Evolutionary conservation across 2,329 filamentous ascomycete genomes (phyloP).

Genomic region (Pezicula rhizophila): DNA sequence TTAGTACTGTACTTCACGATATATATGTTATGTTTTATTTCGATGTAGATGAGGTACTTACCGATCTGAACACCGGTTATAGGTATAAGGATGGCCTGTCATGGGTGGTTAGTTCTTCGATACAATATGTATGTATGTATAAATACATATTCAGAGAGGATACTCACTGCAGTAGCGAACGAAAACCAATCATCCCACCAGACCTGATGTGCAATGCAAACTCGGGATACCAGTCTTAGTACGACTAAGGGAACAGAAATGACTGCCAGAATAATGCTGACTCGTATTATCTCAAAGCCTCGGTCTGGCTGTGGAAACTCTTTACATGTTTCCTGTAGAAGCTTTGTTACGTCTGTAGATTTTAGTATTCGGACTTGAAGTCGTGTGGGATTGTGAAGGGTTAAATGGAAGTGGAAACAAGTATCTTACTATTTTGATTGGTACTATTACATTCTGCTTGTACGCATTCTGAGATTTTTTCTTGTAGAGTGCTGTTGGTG

Average conservation of each 20-base stretch:
- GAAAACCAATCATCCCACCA: constrained; percentile 16
- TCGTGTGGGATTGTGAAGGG: too few relatives aligned
- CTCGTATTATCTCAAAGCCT: constrained; percentile 8
- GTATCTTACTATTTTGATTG: constrained; percentile 12
- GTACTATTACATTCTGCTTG: constrained; percentile 7
- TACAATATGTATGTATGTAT: too few relatives aligned
- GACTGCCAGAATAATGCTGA: constrained; percentile 6
- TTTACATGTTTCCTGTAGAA: constrained; percentile 12
- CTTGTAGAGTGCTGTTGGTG: constrained; percentile 8
- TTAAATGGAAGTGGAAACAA: not conserved
- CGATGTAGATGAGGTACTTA: not conserved
- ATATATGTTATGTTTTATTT: too few relatives aligned
- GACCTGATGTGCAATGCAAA: constrained; percentile 7
- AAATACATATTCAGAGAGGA: not conserved
- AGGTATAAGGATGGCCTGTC: constrained; percentile 12
- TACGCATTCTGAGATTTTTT: constrained; percentile 7
- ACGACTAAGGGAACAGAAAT: constrained; percentile 11
- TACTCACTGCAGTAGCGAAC: constrained; percentile 9
- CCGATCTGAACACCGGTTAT: constrained; percentile 12
- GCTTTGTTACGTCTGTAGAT: constrained; percentile 1
- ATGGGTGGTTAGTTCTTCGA: not conserved
- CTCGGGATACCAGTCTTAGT: constrained; percentile 12
- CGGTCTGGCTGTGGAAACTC: constrained; percentile 9
- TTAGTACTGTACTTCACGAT: not conserved
- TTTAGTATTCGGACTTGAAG: too few relatives aligned